Evolutionary conservation across 805 yeast genomes (phyloP).

Genomic region (Metschnikowia continentalis): DNA sequence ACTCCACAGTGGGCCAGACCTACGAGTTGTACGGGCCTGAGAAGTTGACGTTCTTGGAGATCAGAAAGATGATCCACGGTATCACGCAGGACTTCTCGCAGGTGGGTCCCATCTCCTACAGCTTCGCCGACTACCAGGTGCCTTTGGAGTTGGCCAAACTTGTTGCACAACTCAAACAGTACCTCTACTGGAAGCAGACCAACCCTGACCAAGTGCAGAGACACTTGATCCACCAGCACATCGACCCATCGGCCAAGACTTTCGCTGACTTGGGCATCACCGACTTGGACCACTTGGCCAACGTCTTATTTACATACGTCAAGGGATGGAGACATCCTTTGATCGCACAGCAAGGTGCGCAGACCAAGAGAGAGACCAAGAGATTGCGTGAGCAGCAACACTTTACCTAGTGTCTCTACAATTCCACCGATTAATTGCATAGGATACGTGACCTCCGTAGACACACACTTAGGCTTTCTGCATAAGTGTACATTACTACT

Average conservation of each 20-base stretch:
- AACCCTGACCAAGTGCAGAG: conserved; percentile 76
- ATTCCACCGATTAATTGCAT: conserved; percentile 2
- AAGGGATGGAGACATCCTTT: conserved; percentile 50
- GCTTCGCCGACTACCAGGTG: conserved; percentile 37
- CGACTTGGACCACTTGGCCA: conserved; percentile 39
- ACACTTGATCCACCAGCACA: conserved; percentile 60
- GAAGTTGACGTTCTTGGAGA: conserved; percentile 53
- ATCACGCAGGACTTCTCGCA: conserved; percentile 48
- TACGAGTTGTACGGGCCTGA: conserved; percentile 76
- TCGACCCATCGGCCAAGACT: conserved; percentile 57
- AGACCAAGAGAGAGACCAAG: conserved; percentile 36
- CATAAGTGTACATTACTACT: too few relatives aligned
- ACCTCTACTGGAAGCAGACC: conserved; percentile 44
- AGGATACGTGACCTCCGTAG: background rate
- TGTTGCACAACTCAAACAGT: conserved; percentile 42
- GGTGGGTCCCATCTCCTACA: conserved; percentile 43
- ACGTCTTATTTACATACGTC: conserved; percentile 42
- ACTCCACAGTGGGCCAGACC: conserved; percentile 70
- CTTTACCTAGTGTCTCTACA: conserved; percentile 27
- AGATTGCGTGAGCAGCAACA: conserved; percentile 44
- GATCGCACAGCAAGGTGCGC: conserved; percentile 43
- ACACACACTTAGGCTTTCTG: too few relatives aligned
- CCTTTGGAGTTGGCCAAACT: conserved; percentile 46
- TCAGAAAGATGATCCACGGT: conserved; percentile 67
- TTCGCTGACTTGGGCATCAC: conserved; percentile 70